Base-by-base conservation (phyloP, 2,329 filamentous ascomycete species). In the Fonsecaea multimorphosa region DNA sequence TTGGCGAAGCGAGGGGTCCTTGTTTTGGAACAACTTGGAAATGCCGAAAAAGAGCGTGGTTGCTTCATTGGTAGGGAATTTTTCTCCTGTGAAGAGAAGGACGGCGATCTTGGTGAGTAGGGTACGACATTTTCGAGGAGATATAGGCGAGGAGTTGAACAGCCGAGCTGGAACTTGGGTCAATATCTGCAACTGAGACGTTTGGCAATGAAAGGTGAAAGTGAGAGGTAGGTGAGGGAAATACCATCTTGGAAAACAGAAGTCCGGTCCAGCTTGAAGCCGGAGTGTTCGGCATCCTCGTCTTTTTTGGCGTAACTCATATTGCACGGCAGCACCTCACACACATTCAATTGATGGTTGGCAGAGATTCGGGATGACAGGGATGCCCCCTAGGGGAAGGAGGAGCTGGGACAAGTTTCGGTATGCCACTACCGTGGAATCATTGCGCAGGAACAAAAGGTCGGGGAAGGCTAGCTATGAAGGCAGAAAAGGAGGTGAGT, bases 261-360 rank as follows among this genome's bases (percentile, higher is more conserved):
- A 64, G 94, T 97, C 76, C 96, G 90, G 83, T 99, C 95, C 76
- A 98, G 92, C 86, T 94, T 96, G 85, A 98, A 91, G 84, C 98
- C 87, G 77, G 91, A 90, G 78, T 90, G 87, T 78, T 97, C 94
- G 77, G 90, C 92, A 84, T 99, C 95, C 86, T 98, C 95, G 81
- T 99, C 94, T 86, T 97, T 98, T 85, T 99, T 99, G 85, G 94
- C 90, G 87, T 95, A 96, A 82, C 91, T 95, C 93, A 97, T 97
- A 79, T 78, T 64, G 49, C 51, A 51, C 57, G 49, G 24, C 68
- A 70, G 69, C 70, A 71, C 72, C 72, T 72, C 74, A 72, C 72
- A 67, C 68, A 51, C 46, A 54, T 57, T 62, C 56, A 44, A 56
- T 38, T 54, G 55, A 58, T 27, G 22, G 44, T 58, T 52, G 61